phyloP scores from a whole-genome alignment of 2,329 filamentous ascomycete genomes.

The Orbilia javanica region DNA sequence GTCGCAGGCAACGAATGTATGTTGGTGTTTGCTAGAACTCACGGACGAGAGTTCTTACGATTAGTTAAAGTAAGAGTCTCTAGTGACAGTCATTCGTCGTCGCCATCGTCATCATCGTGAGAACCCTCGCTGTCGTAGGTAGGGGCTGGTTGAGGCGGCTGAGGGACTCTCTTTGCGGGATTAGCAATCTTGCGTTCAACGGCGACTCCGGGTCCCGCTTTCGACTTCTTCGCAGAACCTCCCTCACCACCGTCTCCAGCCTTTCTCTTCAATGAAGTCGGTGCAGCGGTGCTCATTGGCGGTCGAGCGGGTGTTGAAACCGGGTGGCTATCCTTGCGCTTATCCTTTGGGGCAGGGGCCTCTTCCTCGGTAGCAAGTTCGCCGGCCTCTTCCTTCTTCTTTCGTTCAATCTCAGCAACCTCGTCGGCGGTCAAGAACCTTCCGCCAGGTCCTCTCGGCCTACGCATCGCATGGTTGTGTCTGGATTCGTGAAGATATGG shows the following conservation, averaged over 20 bases:
- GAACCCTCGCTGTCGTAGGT: constrained; percentile 51
- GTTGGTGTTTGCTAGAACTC: constrained; percentile 23
- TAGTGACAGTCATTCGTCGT: constrained; percentile 59
- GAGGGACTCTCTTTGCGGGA: constrained; percentile 59
- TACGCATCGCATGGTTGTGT: constrained; percentile 97
- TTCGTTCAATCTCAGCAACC: constrained; percentile 62
- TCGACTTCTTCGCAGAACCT: constrained; percentile 56
- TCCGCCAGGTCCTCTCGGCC: constrained; percentile 91
- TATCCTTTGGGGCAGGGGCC: constrained; percentile 51
- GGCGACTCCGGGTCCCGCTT: constrained; percentile 43
- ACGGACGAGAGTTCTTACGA: constrained; percentile 32
- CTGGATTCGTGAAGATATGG: constrained; percentile 97
- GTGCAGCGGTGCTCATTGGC: constrained; percentile 54
- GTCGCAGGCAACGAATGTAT: constrained; percentile 28
- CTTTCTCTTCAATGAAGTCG: constrained; percentile 61
- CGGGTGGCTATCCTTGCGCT: constrained; percentile 60
- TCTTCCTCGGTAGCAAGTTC: constrained; percentile 57
- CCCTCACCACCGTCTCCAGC: constrained; percentile 59
- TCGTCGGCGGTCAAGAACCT: constrained; percentile 97
- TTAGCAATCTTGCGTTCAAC: constrained; percentile 58
- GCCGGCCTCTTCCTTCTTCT: constrained; percentile 60
- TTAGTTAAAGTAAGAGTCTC: constrained; percentile 55
- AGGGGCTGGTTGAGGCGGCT: constrained; percentile 49
- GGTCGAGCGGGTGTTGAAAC: constrained; percentile 50
- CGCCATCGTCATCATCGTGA: constrained; percentile 60